phyloP scores from a whole-genome alignment of 805 yeast genomes.

The Ogataea kodamae region DNA sequence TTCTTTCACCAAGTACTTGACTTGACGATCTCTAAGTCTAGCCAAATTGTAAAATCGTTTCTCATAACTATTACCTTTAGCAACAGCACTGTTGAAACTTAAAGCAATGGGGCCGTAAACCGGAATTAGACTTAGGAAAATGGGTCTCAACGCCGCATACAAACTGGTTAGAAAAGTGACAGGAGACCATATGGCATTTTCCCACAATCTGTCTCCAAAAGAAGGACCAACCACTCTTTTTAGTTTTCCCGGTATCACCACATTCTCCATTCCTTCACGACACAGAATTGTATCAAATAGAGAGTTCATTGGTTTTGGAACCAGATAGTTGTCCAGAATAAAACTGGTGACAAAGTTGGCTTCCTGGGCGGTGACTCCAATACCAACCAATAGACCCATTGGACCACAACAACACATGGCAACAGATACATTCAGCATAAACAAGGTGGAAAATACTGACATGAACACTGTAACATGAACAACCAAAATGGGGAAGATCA shows the following conservation, averaged over 20 bases:
- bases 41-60: constrained; percentile 23
- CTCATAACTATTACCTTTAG: constrained; percentile 19
- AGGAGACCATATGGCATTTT: constrained; percentile 19
- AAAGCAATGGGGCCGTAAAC: constrained; percentile 23
- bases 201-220: constrained; percentile 23
- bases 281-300: constrained; percentile 30
- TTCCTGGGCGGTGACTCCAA: constrained; percentile 26
- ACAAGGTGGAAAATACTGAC: constrained; percentile 19
- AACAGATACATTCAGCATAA: constrained; percentile 24
- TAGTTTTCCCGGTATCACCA: constrained; percentile 34
- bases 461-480: constrained; percentile 21
- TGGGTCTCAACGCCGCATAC: constrained; percentile 13
- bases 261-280: constrained; percentile 24
- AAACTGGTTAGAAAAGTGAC: constrained; percentile 11
- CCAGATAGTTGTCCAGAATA: constrained; percentile 24
- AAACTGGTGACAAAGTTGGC: constrained; percentile 24
- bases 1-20: constrained; percentile 26
- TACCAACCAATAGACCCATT: constrained; percentile 25
- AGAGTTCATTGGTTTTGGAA: constrained; percentile 25
- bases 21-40: constrained; percentile 27
- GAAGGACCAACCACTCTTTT: constrained; percentile 29
- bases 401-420: constrained; percentile 27
- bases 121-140: constrained; percentile 24
- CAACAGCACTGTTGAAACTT: constrained; percentile 18
- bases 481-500: constrained; percentile 24